These are phyloP conservation scores for Zasmidium citrigriseum DNA, from an alignment of 2,329 filamentous ascomycete genomes.

Conservation along the genomic window DNA sequence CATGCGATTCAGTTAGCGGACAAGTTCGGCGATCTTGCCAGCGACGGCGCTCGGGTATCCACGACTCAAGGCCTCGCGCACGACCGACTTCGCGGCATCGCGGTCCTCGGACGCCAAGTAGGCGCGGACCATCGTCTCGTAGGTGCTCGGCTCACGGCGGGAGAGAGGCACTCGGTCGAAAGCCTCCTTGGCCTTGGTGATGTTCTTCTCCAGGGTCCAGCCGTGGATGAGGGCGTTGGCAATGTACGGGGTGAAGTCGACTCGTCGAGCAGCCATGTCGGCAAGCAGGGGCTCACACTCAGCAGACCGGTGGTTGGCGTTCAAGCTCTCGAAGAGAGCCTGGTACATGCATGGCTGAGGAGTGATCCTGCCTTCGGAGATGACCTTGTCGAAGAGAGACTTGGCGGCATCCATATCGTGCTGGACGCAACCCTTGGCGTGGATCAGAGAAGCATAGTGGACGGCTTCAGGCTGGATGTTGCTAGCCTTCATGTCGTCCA, in stretches of 20 bases:
- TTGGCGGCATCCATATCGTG: constrained; percentile 87
- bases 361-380: constrained; percentile 66
- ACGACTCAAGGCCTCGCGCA: constrained; percentile 85
- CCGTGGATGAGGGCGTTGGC: constrained; percentile 97
- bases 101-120: constrained; percentile 83
- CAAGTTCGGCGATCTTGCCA: constrained; percentile 88
- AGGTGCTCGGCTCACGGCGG: constrained; percentile 93
- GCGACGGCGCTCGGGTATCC: constrained; percentile 91
- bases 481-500: constrained; percentile 73
- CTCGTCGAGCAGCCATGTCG: constrained; percentile 71
- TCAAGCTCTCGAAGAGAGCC: constrained; percentile 94
- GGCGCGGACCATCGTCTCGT: constrained; percentile 96
- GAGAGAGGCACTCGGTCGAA: constrained; percentile 76
- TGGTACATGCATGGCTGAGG: constrained; percentile 89
- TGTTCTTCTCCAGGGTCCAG: constrained; percentile 83
- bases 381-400: constrained; percentile 77
- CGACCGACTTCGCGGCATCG: constrained; percentile 72
- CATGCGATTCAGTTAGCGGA: constrained; percentile 43
- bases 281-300: constrained; percentile 69
- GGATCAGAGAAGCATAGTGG: constrained; percentile 93
- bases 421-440: constrained; percentile 90
- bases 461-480: constrained; percentile 84
- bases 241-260: constrained; percentile 94
- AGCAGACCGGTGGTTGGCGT: constrained; percentile 83
- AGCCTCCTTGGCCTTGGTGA: constrained; percentile 73